Evolutionary conservation across 2,329 filamentous ascomycete genomes (phyloP).

Genomic region (Neodidymelliopsis sp.): DNA sequence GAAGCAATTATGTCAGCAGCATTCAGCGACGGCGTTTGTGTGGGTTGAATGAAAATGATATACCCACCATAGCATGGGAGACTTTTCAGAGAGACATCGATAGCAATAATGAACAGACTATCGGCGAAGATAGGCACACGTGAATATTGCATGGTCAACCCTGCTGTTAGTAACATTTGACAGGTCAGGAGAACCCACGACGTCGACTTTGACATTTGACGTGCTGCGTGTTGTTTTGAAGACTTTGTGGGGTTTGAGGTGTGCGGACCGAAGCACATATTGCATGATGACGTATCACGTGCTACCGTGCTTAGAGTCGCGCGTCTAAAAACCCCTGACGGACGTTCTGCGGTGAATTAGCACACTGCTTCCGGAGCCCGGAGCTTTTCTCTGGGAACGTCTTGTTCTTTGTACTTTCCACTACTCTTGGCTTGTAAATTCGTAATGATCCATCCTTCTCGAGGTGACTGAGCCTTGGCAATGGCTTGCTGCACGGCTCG

Average conservation of each 20-base stretch:
- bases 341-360: constrained; percentile 7
- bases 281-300: constrained; percentile 17
- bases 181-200: not conserved
- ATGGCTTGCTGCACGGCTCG: constrained; percentile 2
- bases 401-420: not conserved
- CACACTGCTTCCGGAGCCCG: constrained; percentile 9
- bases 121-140: not conserved
- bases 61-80: constrained; percentile 11
- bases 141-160: not conserved
- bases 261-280: not conserved
- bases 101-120: not conserved
- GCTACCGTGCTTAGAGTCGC: constrained; percentile 4
- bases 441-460: not conserved
- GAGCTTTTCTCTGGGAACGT: not conserved
- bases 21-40: constrained; percentile 37
- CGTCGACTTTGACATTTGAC: not conserved
- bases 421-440: not conserved
- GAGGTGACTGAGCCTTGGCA: constrained; percentile 8
- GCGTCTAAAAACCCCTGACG: constrained; percentile 2
- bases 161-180: not conserved
- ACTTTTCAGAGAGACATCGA: not conserved
- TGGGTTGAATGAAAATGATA: constrained; percentile 6
- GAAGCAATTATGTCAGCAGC: constrained; percentile 8
- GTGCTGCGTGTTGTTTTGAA: not conserved
- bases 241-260: not conserved